Evolutionary conservation across 1,284 basidiomycete species (phyloP).

Genomic region (Malassezia furfur): DNA sequence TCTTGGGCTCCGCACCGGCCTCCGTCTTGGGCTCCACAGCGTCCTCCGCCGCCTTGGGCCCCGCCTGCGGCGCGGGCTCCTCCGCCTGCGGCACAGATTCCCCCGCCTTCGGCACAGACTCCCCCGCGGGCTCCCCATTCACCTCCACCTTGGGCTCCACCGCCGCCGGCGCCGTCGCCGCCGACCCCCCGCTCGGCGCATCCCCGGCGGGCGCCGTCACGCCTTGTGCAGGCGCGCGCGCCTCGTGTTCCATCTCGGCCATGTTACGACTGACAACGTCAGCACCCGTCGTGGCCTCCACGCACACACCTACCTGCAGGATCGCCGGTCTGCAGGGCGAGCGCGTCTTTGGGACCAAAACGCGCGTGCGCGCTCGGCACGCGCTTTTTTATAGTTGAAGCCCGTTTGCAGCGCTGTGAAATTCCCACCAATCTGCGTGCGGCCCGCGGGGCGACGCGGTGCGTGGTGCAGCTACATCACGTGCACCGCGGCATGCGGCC

Average conservation of each 20-base stretch:
- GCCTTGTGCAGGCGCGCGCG: background rate
- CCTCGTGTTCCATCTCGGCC: constrained; percentile 2
- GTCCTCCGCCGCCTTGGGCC: too few species aligned
- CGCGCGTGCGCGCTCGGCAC: background rate
- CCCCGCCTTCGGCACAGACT: too few species aligned
- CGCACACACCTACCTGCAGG: constrained; percentile 2
- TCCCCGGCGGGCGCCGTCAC: background rate
- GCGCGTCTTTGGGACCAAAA: constrained; percentile 1
- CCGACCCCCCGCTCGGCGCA: background rate
- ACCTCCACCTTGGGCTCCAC: too few species aligned
- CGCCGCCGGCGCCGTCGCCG: background rate
- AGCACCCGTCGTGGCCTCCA: background rate
- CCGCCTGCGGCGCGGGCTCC: too few species aligned
- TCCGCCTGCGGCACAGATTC: too few species aligned
- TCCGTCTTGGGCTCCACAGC: too few species aligned
- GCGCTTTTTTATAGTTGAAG: constrained; percentile 9
- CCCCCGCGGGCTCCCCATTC: too few species aligned
- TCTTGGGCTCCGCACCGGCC: background rate
- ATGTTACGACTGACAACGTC: background rate
- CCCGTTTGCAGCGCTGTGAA: background rate
- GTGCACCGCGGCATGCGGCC: background rate
- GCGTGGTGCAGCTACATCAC: constrained; percentile 1
- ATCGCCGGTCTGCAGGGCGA: background rate
- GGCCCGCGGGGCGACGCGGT: background rate
- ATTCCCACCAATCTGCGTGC: background rate